Percentiles rank a stretch among this genome's conserved stretches.
Evolutionary conservation across 2,329 filamentous ascomycete genomes (phyloP).

Genomic region (Trichophyton schoenleinii): DNA sequence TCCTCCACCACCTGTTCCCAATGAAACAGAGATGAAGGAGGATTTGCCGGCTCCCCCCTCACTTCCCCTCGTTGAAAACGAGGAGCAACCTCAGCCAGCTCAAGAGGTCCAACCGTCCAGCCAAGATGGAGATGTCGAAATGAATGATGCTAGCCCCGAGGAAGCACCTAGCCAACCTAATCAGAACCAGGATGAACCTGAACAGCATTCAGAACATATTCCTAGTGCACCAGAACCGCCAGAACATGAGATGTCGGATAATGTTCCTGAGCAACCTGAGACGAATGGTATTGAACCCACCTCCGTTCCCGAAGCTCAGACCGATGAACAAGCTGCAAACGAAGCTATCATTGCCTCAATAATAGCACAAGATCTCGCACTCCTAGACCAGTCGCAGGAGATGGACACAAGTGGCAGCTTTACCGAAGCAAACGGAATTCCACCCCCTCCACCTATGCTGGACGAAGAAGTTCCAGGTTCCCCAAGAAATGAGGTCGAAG

Average conservation of each 20-base stretch:
- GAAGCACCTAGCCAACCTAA: background rate
- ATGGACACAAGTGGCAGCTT: background rate
- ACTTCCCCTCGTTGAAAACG: background rate
- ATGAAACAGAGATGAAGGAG: background rate
- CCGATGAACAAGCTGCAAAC: slow-evolving; percentile 14
- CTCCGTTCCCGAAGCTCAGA: background rate
- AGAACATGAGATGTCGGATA: background rate
- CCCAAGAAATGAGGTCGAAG: background rate
- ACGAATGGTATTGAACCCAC: background rate
- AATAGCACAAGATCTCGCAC: slow-evolving; percentile 21
- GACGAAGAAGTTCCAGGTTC: background rate
- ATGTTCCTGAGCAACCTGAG: background rate
- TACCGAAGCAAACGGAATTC: background rate
- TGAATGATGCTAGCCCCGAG: slow-evolving; percentile 5
- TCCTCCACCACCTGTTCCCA: background rate
- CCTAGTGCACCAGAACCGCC: background rate
- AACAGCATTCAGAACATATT: background rate
- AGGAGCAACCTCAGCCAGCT: background rate
- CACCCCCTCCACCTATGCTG: background rate
- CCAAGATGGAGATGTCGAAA: slow-evolving; percentile 11
- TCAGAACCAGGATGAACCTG: background rate
- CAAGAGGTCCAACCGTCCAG: slow-evolving; percentile 8
- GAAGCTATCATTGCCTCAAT: slow-evolving; percentile 21
- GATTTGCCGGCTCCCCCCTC: background rate
- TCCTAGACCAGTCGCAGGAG: slow-evolving; percentile 13